These are phyloP conservation scores for Verticillium nubilum DNA, from an alignment of 2,329 filamentous ascomycete species.

Conservation along the genomic window DNA sequence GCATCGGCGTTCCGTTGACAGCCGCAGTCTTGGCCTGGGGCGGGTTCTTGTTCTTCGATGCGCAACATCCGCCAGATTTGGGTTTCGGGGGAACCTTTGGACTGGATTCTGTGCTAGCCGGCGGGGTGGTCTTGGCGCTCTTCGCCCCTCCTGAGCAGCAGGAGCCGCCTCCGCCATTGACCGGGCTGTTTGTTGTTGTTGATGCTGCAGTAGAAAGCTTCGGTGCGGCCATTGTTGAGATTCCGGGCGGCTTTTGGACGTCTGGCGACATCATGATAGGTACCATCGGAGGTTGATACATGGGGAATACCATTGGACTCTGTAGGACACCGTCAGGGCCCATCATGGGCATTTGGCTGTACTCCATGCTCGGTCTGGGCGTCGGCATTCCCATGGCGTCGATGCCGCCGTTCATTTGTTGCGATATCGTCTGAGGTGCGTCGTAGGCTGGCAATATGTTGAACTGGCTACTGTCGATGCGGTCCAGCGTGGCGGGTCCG, in stretches of 20 bases:
- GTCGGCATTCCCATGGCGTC: conserved; percentile 9
- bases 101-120: conserved; percentile 10
- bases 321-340: conserved; percentile 7
- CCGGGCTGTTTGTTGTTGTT: not conserved
- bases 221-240: not conserved
- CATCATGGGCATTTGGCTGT: conserved; percentile 10
- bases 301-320: conserved; percentile 9
- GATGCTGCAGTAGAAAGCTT: not conserved
- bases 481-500: conserved; percentile 40
- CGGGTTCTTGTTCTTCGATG: conserved; percentile 19
- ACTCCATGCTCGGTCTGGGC: conserved; percentile 7
- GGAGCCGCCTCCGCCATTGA: conserved; percentile 4
- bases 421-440: conserved; percentile 8
- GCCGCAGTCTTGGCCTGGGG: conserved; percentile 4
- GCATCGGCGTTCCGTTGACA: conserved; percentile 16
- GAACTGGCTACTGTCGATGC: conserved; percentile 47
- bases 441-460: conserved; percentile 37
- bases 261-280: conserved; percentile 6
- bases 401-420: conserved; percentile 17
- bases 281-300: conserved; percentile 9
- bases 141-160: conserved; percentile 15
- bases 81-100: conserved; percentile 10
- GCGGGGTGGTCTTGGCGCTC: conserved; percentile 4
- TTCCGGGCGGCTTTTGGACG: not conserved
- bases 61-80: conserved; percentile 28